These are phyloP conservation scores for Nevesoporus exiguus DNA, from an alignment of 768 basidiomycete genomes.

Conservation along the genomic window DNA sequence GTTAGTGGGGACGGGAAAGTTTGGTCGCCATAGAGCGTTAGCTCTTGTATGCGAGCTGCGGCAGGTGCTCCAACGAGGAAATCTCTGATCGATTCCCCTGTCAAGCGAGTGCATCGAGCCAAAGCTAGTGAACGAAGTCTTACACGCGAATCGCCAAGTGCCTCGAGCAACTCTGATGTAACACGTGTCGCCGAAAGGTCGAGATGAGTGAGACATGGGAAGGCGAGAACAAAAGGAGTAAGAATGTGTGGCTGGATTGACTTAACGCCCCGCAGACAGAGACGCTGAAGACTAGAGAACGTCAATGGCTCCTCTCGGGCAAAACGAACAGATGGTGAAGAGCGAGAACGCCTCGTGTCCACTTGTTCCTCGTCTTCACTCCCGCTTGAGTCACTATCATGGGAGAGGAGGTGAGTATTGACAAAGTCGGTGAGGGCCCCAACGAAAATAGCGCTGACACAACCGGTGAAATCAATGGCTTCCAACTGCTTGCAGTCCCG, in stretches of 20 bases:
- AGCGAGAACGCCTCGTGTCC: slow-evolving; percentile 34
- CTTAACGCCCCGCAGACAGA: slow-evolving; percentile 80
- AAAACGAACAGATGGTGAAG: slow-evolving; percentile 31
- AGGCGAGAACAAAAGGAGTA: slow-evolving; percentile 71
- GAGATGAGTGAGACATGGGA: slow-evolving; percentile 84
- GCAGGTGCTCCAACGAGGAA: slow-evolving; percentile 71
- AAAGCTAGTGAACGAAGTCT: slow-evolving; percentile 77
- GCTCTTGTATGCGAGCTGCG: slow-evolving; percentile 60
- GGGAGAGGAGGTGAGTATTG: slow-evolving; percentile 51
- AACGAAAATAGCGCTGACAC: slow-evolving; percentile 88
- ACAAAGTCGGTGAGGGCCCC: slow-evolving; percentile 84
- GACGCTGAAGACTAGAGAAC: slow-evolving; percentile 70
- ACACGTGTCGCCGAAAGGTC: slow-evolving; percentile 89
- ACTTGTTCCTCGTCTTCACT: slow-evolving; percentile 38
- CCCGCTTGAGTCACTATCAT: slow-evolving; percentile 41
- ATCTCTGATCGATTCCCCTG: slow-evolving; percentile 69
- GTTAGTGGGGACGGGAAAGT: slow-evolving; percentile 76
- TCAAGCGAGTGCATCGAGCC: slow-evolving; percentile 81
- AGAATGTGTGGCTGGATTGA: slow-evolving; percentile 69
- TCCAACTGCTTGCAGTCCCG: slow-evolving; percentile 74
- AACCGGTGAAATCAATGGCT: slow-evolving; percentile 92
- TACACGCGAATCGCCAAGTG: slow-evolving; percentile 64
- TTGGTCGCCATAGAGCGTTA: slow-evolving; percentile 87
- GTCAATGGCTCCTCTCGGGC: slow-evolving; percentile 47
- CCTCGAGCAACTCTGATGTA: slow-evolving; percentile 67